Evolutionary conservation across 1,284 basidiomycete genomes (phyloP).

Genomic region (Malassezia brasiliensis): DNA sequence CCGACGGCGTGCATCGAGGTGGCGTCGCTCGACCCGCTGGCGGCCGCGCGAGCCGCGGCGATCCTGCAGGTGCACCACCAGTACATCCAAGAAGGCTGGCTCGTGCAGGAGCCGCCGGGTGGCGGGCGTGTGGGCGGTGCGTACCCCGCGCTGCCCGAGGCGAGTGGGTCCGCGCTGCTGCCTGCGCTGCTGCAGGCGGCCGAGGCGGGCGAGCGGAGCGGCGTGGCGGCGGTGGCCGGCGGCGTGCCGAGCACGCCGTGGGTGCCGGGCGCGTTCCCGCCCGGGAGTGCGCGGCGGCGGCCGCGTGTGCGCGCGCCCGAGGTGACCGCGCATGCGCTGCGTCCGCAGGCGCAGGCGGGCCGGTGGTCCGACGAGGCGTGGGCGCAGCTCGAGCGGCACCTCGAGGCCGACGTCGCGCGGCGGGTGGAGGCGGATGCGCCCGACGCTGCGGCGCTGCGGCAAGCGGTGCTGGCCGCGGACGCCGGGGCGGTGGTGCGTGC

Average conservation of each 20-base stretch:
- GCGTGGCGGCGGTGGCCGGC: background rate
- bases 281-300: background rate
- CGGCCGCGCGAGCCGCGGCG: slow-evolving; percentile 36
- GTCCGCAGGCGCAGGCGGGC: slow-evolving; percentile 13
- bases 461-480: background rate
- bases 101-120: slow-evolving; percentile 1
- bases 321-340: background rate
- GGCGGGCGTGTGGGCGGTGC: background rate
- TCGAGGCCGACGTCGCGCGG: background rate
- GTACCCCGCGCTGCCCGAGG: background rate
- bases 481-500: slow-evolving; percentile 1
- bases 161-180: background rate
- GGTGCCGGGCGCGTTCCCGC: slow-evolving; percentile 7
- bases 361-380: slow-evolving; percentile 16
- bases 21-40: slow-evolving; percentile 29
- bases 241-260: background rate
- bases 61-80: slow-evolving; percentile 39
- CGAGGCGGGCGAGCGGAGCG: background rate
- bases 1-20: slow-evolving; percentile 37
- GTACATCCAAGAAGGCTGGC: slow-evolving; percentile 37
- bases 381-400: slow-evolving; percentile 12
- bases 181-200: slow-evolving; percentile 7
- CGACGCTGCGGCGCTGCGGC: background rate
- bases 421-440: background rate
- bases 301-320: background rate